Base-by-base conservation (phyloP, 2,329 filamentous ascomycete species). In the Mycocentrospora acerina region DNA sequence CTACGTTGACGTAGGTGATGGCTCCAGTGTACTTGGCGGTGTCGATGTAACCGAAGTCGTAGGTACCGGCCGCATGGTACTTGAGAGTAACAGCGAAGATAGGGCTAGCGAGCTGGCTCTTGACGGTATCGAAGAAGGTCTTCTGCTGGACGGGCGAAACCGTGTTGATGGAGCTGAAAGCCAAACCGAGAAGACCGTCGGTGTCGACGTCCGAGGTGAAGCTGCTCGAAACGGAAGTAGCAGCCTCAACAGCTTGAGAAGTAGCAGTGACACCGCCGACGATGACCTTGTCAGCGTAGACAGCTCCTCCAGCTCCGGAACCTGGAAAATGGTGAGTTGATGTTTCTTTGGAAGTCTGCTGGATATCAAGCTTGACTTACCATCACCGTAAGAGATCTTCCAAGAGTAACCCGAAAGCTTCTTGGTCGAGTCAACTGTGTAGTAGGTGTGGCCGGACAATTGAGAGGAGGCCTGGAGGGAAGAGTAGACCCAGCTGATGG, bases 361-460 rank as follows among this genome's bases (percentile, higher is more conserved):
- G 5, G 9, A 22, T 5, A 22, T 22, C 15, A 15, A 2, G 2
- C n/a, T 32, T 15, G 15, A 24, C 30, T 32, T 32, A 32, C 32
- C 80, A 50, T 88, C 85, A 16, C 81, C 83, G 52, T 88, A 88
- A 12, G 59, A 67, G 55, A 86, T 82, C 6, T 65, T 62, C 82
- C 82, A 87, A 16, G 65, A 73, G 46, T 72, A 68, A 15, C 77
- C 78, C 2, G 44, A 46, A 33, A 80, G 51, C 29, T 71, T 61
- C 46, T 71, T 73, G 17, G 74, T 72, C 3, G 66, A 40, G 25
- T 62, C 51, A 4, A 79, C 78, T 28, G 73, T 69, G 66, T 88
- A 88, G 52, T 80, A 61, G 26, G 66, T 58, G 53, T 86, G 83
- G 4, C 78, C 80, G 7, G 62, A 59, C 18, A 76, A 72, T 33